Evolutionary conservation across 2,329 filamentous ascomycete species (phyloP).

Genomic region (Sclerotinia glacialis): DNA sequence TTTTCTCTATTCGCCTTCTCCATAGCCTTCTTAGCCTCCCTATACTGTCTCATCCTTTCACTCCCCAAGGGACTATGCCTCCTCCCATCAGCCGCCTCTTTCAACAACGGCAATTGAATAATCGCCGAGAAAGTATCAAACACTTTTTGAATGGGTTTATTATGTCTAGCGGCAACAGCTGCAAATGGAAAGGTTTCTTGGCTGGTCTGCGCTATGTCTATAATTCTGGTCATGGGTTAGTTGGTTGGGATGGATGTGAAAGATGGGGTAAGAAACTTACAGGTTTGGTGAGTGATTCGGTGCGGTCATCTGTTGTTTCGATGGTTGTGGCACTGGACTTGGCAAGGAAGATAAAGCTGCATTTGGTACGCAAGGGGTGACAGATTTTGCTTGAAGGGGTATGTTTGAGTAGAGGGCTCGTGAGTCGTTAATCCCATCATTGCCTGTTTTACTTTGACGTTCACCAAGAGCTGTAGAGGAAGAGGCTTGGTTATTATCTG

Average conservation of each 20-base stretch:
- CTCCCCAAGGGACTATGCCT: slow-evolving; percentile 45
- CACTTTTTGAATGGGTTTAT: slow-evolving; percentile 45
- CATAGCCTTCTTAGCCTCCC: slow-evolving; percentile 43
- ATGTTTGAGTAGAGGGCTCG: not conserved
- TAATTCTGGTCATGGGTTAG: slow-evolving; percentile 42
- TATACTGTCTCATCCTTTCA: slow-evolving; percentile 44
- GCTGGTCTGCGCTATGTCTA: slow-evolving; percentile 51
- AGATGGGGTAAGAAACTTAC: slow-evolving; percentile 24
- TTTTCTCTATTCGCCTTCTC: slow-evolving; percentile 35
- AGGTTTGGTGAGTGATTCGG: slow-evolving; percentile 32
- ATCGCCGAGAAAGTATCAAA: slow-evolving; percentile 49
- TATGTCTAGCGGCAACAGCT: slow-evolving; percentile 47
- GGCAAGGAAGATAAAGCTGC: not conserved
- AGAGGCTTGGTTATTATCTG: not conserved
- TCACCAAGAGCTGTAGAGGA: not conserved
- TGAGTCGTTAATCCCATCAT: too few relatives aligned
- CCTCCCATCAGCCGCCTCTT: slow-evolving; percentile 46
- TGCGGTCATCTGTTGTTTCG: slow-evolving; percentile 11
- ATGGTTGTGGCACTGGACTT: not conserved
- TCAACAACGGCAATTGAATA: slow-evolving; percentile 48
- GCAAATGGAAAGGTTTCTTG: slow-evolving; percentile 48
- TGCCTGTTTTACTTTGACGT: not conserved
- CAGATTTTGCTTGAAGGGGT: not conserved
- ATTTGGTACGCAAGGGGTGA: not conserved
- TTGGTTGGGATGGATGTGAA: slow-evolving; percentile 18